These are phyloP conservation scores for Pseudogymnoascus sp. DNA, from an alignment of 2,329 filamentous ascomycete species.

Conservation along the genomic window DNA sequence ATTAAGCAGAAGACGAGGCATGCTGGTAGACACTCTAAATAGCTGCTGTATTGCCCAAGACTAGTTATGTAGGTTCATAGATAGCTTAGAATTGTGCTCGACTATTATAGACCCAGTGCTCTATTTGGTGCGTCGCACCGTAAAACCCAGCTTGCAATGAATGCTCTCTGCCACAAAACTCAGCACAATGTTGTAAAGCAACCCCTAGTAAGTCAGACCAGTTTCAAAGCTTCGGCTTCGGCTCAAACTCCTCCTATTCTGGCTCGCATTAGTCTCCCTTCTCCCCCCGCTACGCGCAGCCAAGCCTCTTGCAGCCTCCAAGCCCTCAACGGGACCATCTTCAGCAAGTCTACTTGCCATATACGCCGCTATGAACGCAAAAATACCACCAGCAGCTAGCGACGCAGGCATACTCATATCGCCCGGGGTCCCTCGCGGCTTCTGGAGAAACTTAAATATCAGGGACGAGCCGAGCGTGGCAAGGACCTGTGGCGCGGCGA, in stretches of 20 bases:
- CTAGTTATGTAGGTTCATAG: neutral
- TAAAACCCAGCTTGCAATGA: neutral
- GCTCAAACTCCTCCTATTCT: slow-evolving; percentile 11
- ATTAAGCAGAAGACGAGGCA: too few relatives aligned
- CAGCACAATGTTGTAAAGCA: neutral
- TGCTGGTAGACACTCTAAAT: too few relatives aligned
- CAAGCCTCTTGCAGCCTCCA: slow-evolving; percentile 1
- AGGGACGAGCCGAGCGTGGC: slow-evolving; percentile 78
- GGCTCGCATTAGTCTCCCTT: slow-evolving; percentile 2
- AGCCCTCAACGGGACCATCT: slow-evolving; percentile 17
- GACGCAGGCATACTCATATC: slow-evolving; percentile 86
- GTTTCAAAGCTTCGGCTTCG: slow-evolving; percentile 10
- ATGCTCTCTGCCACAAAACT: neutral
- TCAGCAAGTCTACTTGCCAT: slow-evolving; percentile 39
- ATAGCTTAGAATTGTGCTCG: neutral
- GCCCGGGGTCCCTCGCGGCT: slow-evolving; percentile 74
- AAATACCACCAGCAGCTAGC: slow-evolving; percentile 73
- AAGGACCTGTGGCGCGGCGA: slow-evolving; percentile 85
- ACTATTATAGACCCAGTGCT: neutral
- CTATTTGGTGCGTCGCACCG: neutral
- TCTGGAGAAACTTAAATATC: slow-evolving; percentile 82
- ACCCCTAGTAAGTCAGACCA: slow-evolving; percentile 1
- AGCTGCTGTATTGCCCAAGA: neutral
- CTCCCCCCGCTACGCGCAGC: neutral
- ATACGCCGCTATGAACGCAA: slow-evolving; percentile 69